These are phyloP conservation scores for Pseudonitzschia pungens DNA, from an alignment of 108 stramenopile species.

Conservation along the genomic window DNA sequence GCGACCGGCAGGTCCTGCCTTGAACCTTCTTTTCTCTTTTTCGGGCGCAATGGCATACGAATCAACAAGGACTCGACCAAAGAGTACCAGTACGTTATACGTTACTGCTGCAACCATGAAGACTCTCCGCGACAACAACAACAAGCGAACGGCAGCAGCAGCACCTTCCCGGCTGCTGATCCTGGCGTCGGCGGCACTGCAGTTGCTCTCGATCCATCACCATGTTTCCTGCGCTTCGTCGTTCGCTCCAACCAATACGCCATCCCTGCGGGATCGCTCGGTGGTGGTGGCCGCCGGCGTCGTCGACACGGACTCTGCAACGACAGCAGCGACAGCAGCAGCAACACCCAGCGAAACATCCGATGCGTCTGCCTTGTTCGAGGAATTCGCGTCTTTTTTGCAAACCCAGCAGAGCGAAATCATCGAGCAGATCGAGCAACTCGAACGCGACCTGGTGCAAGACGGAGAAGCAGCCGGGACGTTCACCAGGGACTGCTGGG, in stretches of 20 bases:
- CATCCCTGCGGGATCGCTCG: too few relatives aligned
- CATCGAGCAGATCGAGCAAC: constrained; percentile 39
- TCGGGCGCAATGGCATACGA: too few relatives aligned
- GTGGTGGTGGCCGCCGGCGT: too few relatives aligned
- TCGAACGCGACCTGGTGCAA: constrained; percentile 36
- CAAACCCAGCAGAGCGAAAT: constrained; percentile 55
- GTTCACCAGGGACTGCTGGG: constrained; percentile 79
- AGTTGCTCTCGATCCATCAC: not conserved
- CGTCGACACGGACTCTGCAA: too few relatives aligned
- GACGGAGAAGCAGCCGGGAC: constrained; percentile 48
- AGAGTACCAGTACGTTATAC: too few relatives aligned
- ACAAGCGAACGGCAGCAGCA: not conserved
- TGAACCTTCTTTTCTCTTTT: too few relatives aligned
- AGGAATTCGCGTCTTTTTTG: constrained; percentile 64
- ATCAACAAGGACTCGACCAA: too few relatives aligned
- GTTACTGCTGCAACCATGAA: not conserved
- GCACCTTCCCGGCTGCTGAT: not conserved
- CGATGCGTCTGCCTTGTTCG: constrained; percentile 41
- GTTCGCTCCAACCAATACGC: not conserved
- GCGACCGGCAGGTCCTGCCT: too few relatives aligned
- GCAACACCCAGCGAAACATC: not conserved
- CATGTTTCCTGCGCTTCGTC: not conserved
- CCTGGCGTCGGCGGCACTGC: not conserved
- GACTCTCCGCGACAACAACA: not conserved
- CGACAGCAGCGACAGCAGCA: not conserved